Conservation (phyloP, 768 basidiomycete genomes). For the Leccinum sublutescens region DNA sequence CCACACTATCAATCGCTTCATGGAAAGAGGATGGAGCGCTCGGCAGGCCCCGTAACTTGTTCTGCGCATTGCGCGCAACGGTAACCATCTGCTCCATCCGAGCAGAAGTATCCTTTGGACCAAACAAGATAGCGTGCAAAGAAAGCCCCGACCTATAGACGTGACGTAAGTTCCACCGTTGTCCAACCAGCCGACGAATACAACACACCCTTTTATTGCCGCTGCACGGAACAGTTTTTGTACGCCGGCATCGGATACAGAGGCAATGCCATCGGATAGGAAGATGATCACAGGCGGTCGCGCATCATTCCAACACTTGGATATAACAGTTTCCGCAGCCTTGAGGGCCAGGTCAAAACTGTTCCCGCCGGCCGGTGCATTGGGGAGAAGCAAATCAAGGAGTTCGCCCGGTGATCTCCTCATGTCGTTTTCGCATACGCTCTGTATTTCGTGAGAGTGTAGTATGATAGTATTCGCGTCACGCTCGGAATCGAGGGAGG, state of each 20-base stretch:
- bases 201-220: conserved; percentile 41
- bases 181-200: neutral
- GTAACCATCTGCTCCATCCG: conserved; percentile 45
- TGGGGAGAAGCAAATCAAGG: conserved; percentile 37
- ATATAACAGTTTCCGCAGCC: conserved; percentile 38
- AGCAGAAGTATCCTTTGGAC: conserved; percentile 26
- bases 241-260: conserved; percentile 32
- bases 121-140: conserved; percentile 58
- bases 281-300: conserved; percentile 53
- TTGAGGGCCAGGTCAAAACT: conserved; percentile 42
- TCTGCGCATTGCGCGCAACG: conserved; percentile 48
- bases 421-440: conserved; percentile 43
- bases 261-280: conserved; percentile 54
- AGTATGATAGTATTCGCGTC: conserved; percentile 58
- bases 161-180: neutral
- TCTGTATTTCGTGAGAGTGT: conserved; percentile 32
- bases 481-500: conserved; percentile 34
- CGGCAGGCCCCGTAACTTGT: conserved; percentile 22
- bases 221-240: conserved; percentile 38
- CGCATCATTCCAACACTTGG: conserved; percentile 42
- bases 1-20: conserved; percentile 50
- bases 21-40: conserved; percentile 44
- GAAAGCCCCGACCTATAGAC: conserved; percentile 48
- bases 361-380: conserved; percentile 40
- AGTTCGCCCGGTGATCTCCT: conserved; percentile 43